Evolutionary conservation across 2,329 filamentous ascomycete species (phyloP).

Genomic region (Trichophyton benhamiae): DNA sequence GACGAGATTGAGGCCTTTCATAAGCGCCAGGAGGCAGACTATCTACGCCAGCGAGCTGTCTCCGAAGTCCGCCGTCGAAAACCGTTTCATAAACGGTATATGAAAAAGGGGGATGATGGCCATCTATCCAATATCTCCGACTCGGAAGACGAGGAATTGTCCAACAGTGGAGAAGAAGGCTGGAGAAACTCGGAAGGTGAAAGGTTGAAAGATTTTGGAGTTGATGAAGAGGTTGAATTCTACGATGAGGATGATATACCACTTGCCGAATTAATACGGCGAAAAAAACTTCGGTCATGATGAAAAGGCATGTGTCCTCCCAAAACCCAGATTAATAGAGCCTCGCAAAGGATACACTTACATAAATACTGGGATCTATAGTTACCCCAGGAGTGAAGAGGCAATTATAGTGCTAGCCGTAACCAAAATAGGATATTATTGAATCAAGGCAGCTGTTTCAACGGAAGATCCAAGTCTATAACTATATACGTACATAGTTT

Average conservation of each 20-base stretch:
- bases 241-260: conserved; percentile 45
- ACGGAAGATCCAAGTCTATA: no score
- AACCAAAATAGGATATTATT: no score
- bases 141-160: conserved; percentile 9
- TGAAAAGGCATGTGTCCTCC: background rate
- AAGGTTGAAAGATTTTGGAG: conserved; percentile 49
- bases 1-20: conserved; percentile 43
- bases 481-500: no score
- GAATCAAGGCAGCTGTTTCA: no score
- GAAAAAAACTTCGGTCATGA: background rate
- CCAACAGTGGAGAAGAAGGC: conserved; percentile 43
- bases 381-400: no score
- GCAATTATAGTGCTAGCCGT: no score
- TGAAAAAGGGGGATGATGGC: conserved; percentile 10
- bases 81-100: conserved; percentile 31
- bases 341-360: no score
- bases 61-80: conserved; percentile 27
- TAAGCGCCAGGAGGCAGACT: conserved; percentile 41
- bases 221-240: conserved; percentile 50
- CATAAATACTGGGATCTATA: no score
- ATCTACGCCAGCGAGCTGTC: conserved; percentile 30
- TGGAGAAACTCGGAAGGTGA: conserved; percentile 55
- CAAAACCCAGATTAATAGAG: no score
- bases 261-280: conserved; percentile 40
- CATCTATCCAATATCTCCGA: conserved; percentile 17